Conservation (phyloP, 1,284 basidiomycete species). For the Sanghuangporus baumii region DNA sequence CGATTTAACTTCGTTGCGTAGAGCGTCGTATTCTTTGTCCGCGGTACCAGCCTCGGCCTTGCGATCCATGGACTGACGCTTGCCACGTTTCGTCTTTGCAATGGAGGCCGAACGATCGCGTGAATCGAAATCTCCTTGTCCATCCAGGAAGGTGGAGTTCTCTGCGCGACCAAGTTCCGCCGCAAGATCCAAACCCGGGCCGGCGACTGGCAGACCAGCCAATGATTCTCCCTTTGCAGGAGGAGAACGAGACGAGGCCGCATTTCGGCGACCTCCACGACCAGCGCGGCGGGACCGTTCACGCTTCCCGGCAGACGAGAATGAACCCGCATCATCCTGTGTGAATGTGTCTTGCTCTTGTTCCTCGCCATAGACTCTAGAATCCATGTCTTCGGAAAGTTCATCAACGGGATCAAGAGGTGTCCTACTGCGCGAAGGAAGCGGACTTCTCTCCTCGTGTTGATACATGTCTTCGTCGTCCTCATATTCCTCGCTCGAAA, state of each 20-base stretch:
- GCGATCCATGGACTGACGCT: conserved; percentile 39
- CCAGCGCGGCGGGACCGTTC: conserved; percentile 48
- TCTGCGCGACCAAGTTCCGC: conserved; percentile 87
- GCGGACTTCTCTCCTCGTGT: conserved; percentile 33
- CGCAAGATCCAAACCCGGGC: conserved; percentile 84
- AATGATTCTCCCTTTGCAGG: conserved; percentile 64
- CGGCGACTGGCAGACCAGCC: conserved; percentile 75
- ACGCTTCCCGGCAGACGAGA: conserved; percentile 37
- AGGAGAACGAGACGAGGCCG: conserved; percentile 44
- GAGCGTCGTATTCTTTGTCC: conserved; percentile 55
- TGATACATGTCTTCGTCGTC: conserved; percentile 42
- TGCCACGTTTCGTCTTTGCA: conserved; percentile 45
- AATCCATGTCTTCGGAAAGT: conserved; percentile 17
- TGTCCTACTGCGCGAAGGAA: conserved; percentile 21
- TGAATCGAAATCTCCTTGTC: conserved; percentile 41
- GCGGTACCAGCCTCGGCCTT: conserved; percentile 36
- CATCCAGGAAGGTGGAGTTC: conserved; percentile 68
- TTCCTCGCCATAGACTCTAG: conserved; percentile 23
- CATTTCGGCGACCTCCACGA: conserved; percentile 26
- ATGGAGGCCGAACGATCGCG: conserved; percentile 41
- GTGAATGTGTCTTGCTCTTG: conserved; percentile 22
- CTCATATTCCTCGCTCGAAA: conserved; percentile 36
- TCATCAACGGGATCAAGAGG: conserved; percentile 27
- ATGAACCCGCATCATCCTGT: conserved; percentile 27
- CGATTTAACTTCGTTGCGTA: conserved; percentile 79